Conservation (phyloP, 768 basidiomycete species). For the Mycena venus region DNA sequence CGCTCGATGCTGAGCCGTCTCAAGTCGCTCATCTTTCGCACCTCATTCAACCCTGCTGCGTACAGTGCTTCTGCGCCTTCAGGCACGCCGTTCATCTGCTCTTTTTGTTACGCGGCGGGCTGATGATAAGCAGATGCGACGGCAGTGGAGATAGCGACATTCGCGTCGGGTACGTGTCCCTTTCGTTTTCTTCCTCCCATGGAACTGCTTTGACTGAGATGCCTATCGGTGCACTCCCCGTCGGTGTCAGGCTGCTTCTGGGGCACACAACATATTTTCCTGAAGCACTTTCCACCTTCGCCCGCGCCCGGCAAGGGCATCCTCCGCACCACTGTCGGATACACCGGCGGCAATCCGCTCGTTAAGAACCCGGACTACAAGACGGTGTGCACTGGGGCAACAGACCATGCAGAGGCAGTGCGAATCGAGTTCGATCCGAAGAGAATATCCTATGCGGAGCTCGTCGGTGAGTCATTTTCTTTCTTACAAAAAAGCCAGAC, state of each 20-base stretch:
- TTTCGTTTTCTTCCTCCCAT: neutral
- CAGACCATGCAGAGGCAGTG: slow-evolving; percentile 91
- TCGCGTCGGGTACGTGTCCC: slow-evolving; percentile 33
- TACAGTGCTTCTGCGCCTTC: neutral
- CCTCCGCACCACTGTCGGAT: slow-evolving; percentile 81
- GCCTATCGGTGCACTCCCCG: neutral
- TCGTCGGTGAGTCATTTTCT: slow-evolving; percentile 75
- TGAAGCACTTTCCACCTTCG: slow-evolving; percentile 80
- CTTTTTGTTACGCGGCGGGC: neutral
- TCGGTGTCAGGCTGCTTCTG: slow-evolving; percentile 77
- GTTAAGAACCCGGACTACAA: slow-evolving; percentile 74
- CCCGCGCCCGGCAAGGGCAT: slow-evolving; percentile 75
- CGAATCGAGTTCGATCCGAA: slow-evolving; percentile 88
- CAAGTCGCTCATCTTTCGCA: neutral
- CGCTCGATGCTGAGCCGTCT: slow-evolving; percentile 8
- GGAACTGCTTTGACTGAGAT: neutral
- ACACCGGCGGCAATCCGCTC: slow-evolving; percentile 77
- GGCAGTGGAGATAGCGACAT: slow-evolving; percentile 54
- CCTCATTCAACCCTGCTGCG: neutral
- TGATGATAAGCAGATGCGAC: neutral
- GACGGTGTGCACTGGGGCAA: slow-evolving; percentile 83
- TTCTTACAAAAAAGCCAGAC: too few relatives aligned
- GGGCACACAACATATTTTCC: slow-evolving; percentile 89
- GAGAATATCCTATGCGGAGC: slow-evolving; percentile 83
- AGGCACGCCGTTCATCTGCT: neutral